Base-by-base conservation (phyloP, 352 stramenopile genomes). In the Pythium scleroteichum region DNA sequence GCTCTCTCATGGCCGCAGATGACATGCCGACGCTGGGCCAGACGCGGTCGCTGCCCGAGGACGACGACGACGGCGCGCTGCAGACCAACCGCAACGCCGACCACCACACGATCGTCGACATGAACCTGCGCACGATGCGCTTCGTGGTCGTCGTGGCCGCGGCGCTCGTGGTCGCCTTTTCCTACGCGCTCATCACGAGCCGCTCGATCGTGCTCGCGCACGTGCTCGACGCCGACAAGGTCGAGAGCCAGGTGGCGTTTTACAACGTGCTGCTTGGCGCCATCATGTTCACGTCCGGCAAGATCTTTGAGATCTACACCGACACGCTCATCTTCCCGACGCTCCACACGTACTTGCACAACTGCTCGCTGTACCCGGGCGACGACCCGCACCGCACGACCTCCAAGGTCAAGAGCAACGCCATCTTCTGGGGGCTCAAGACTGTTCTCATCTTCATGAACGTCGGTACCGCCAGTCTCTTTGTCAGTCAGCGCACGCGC, bases 401-500 rank as follows among this genome's bases (percentile, higher is more conserved):
- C 38, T 84, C 75, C 39, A 63, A 55, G 20, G 53, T 72, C 22
- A 87, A 87, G 61, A 57, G 45, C 9, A 70, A 71, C 32, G 55
- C 53, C 42, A 83, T 87, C 39, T 85, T 87, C 44, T 87, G 77
- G 77, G 77, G 72, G 0, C 67, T 87, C 44, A 82, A 81, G 69
- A 76, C 71, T 23, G 69, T 85, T 14, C 71, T 84, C 48, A 85
- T 87, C 62, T 69, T 85, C 64, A 82, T 87, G 77, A 87, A 85
- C 51, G 73, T 87, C 17, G 75, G 75, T 23, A 79, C 77, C 19
- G 72, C 73, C 4, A 85, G 75, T 77, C 68, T 87, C 26, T 87
- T 75, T 53, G 71, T 87, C n/a, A 73, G 75, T 62, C 61, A 74
- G 45, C 67, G 53, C 8, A 67, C 51, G 10, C n/a, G 27, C 20